Evolutionary conservation across 208 protist species (phyloP), one percentile per base, ranked within the genome.

Genomic region (Wallacemonas sp.): DNA sequence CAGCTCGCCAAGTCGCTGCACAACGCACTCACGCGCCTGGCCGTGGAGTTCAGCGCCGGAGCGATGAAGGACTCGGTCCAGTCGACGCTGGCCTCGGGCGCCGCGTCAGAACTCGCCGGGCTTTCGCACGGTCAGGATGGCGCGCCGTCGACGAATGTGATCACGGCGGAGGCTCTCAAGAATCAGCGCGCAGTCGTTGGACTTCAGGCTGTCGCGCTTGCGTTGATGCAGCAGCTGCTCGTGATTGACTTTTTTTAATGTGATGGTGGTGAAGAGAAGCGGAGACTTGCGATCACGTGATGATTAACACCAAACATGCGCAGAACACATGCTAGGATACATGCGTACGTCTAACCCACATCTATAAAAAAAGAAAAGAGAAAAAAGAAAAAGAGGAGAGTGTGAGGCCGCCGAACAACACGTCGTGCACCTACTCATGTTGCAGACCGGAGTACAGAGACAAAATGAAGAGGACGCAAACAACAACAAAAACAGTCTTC

Each of bases 181-280:
- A 26, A 38, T 2, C 70, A 80, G 49, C 77, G 76, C 21, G 65
- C 60, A 1, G 58, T 87, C 2, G 65, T 78, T 17, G 84, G 81
- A 2, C 65, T 91, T 29, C 80, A 92, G 85, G 88, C 85, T 36
- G 81, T 67, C 32, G 85, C 73, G 3, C 72, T 85, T 46, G 75
- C 85, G 0, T 57, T 90, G 24, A 90, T 90, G 82, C 80, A 81
- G 0, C 73, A 88, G 61, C 65, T 92, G 61, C 49, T 90, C 47
- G 68, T 94, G 0, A 60, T 94, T 0, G 85, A 94, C 17, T 47
- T 47, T 47, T 47, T 47, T 47, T 47, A 14, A 17, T 41, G 6
- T 41, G 36, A n/a, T n/a, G n/a, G n/a, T n/a, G n/a, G n/a, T n/a
- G n/a, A n/a, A n/a, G n/a, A n/a, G n/a, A n/a, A n/a, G n/a, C n/a